Percentiles rank a stretch among this genome's conserved stretches.
Conservation (phyloP, 371 early-diverging fungal species). For the Coemansia sp. region DNA sequence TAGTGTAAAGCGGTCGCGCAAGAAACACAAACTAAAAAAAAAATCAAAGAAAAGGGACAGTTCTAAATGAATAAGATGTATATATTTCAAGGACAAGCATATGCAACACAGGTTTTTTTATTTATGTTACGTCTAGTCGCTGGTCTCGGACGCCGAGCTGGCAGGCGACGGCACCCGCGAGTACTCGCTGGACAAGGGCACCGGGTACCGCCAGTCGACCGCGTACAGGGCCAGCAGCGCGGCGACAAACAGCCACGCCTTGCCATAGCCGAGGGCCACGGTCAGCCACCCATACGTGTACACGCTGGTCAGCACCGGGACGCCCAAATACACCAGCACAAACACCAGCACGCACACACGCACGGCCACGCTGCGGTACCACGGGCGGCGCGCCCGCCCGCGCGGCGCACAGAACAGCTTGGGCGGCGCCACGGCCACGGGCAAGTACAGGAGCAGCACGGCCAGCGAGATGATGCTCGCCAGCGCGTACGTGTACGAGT, state of each 20-base stretch:
- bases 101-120: no score
- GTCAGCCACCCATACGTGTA: slow-evolving; percentile 37
- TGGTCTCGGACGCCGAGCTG: background rate
- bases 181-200: background rate
- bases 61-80: no score
- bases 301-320: slow-evolving; percentile 26
- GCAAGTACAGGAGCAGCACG: slow-evolving; percentile 45
- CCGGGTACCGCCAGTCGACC: slow-evolving; percentile 30
- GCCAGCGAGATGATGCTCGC: slow-evolving; percentile 31
- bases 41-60: no score
- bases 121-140: no score
- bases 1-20: no score
- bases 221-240: slow-evolving; percentile 27
- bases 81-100: no score
- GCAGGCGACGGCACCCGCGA: background rate
- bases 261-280: slow-evolving; percentile 27
- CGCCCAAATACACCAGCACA: slow-evolving; percentile 16
- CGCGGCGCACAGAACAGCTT: slow-evolving; percentile 21
- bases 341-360: slow-evolving; percentile 13
- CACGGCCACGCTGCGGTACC: slow-evolving; percentile 17
- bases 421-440: slow-evolving; percentile 26
- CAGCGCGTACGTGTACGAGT: slow-evolving; percentile 69
- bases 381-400: slow-evolving; percentile 6
- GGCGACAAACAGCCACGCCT: slow-evolving; percentile 37
- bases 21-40: no score